These are phyloP conservation scores for Cryptococcus amylolentus DNA, from an alignment of 1,284 basidiomycete genomes.

Conservation along the genomic window DNA sequence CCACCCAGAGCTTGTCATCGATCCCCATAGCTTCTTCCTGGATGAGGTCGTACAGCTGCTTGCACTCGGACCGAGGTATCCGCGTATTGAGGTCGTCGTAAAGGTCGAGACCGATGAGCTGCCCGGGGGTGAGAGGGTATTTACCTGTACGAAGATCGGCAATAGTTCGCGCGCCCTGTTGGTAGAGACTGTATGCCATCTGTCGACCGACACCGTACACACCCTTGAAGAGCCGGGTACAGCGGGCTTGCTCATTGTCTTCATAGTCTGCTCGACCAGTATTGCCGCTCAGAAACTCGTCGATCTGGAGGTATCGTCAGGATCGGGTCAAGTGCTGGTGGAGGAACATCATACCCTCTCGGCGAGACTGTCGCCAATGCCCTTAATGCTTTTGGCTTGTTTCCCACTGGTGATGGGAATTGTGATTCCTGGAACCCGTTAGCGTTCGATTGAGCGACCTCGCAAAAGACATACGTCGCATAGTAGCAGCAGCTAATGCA, in stretches of 20 bases:
- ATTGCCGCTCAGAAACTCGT: constrained; percentile 41
- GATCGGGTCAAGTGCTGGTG: not conserved
- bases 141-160: constrained; percentile 64
- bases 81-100: constrained; percentile 68
- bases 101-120: constrained; percentile 69
- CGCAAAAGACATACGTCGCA: constrained; percentile 44
- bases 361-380: constrained; percentile 71
- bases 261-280: constrained; percentile 40
- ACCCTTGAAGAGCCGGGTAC: constrained; percentile 59
- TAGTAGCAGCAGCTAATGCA: constrained; percentile 29
- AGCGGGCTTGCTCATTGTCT: constrained; percentile 34
- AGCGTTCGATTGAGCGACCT: not conserved
- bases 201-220: constrained; percentile 74
- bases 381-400: constrained; percentile 63
- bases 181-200: constrained; percentile 68
- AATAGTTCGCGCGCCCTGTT: constrained; percentile 69
- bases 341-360: constrained; percentile 57
- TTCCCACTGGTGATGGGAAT: constrained; percentile 61
- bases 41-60: constrained; percentile 66
- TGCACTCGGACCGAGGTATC: constrained; percentile 80
- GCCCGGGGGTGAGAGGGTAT: constrained; percentile 61
- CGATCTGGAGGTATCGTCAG: constrained; percentile 29
- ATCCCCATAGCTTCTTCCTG: constrained; percentile 64
- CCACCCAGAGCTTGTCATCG: constrained; percentile 67
- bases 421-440: constrained; percentile 51